Conservation (phyloP, 2,329 filamentous ascomycete genomes). For the Colletotrichum tropicale region DNA sequence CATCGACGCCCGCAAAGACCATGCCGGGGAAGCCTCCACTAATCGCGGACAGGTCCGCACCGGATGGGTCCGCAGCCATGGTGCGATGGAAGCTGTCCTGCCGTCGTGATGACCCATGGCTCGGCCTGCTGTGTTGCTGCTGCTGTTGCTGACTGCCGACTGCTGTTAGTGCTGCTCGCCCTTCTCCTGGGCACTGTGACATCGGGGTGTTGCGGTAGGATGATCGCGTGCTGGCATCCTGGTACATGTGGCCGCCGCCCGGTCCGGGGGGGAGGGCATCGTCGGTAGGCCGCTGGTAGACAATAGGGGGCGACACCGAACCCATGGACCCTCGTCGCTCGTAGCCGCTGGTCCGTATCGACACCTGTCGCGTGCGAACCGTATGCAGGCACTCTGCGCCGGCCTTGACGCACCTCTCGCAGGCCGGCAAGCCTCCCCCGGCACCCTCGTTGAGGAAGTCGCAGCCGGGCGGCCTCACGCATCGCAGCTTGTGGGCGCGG, state of each 20-base stretch:
- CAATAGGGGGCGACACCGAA: not conserved
- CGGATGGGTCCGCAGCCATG: not conserved
- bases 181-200: not conserved
- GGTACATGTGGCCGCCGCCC: not conserved
- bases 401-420: constrained; percentile 9
- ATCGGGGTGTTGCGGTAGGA: not conserved
- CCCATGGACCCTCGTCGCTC: not conserved
- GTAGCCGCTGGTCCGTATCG: not conserved
- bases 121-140: not conserved
- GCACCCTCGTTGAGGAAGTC: not conserved
- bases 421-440: not conserved
- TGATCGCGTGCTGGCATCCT: not conserved
- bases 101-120: not conserved
- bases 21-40: not conserved
- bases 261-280: not conserved
- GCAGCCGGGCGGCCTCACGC: not conserved
- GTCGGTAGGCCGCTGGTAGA: not conserved
- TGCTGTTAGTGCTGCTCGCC: not conserved
- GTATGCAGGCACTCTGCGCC: not conserved
- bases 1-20: not conserved
- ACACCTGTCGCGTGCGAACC: not conserved
- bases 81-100: not conserved
- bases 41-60: not conserved
- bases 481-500: not conserved
- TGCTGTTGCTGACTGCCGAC: not conserved